Evolutionary conservation across 495 filamentous ascomycete genomes (phyloP).

Genomic region (Neurospora sp.): DNA sequence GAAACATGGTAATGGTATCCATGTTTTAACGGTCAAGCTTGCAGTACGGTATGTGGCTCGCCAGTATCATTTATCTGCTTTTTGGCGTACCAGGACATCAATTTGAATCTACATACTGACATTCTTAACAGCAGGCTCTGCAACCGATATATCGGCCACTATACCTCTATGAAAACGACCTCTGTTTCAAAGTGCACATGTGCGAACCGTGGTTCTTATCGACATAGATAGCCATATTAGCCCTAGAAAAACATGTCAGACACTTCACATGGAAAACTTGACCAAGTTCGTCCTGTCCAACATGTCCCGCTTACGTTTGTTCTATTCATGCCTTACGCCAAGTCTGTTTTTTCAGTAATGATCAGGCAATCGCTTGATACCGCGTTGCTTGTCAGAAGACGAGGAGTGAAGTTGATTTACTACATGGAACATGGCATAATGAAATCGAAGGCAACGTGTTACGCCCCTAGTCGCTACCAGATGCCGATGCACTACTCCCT

Average conservation of each 20-base stretch:
- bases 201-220: neutral
- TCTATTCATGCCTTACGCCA: neutral
- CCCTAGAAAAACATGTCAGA: neutral
- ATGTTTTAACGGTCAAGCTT: neutral
- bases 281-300: neutral
- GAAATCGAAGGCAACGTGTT: neutral
- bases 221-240: neutral
- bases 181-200: neutral
- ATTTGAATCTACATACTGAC: neutral
- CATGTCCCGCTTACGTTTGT: neutral
- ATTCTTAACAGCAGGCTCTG: neutral
- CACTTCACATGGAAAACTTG: neutral
- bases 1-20: neutral
- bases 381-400: neutral
- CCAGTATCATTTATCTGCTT: neutral
- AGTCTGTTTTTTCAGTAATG: neutral
- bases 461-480: neutral
- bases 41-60: neutral
- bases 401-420: neutral
- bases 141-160: neutral
- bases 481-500: neutral
- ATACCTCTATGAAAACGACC: neutral
- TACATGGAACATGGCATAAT: neutral
- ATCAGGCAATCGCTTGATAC: neutral
- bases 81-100: neutral